phyloP scores from a whole-genome alignment of 176 grass and related monocot species.

The Raddia guianensis region DNA sequence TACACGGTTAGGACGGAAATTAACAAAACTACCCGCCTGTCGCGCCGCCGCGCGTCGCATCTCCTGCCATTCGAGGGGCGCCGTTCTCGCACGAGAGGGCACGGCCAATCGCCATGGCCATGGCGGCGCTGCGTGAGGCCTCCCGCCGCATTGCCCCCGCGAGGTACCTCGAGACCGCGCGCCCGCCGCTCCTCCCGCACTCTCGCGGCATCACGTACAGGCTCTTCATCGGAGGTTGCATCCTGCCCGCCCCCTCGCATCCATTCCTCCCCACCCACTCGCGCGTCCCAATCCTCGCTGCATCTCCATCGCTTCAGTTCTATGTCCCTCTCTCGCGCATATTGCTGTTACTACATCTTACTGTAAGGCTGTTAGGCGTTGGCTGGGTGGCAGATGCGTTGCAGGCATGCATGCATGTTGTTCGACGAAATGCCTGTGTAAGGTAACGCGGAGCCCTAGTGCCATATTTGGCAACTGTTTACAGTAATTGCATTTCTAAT shows the following conservation, averaged over 20 bases:
- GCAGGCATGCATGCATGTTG: not conserved
- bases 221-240: slow-evolving; percentile 50
- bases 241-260: not conserved
- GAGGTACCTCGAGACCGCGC: not conserved
- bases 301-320: not conserved
- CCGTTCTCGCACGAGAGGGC: not conserved
- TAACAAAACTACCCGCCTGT: not conserved
- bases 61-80: not conserved
- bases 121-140: slow-evolving; percentile 37
- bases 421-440: slow-evolving; percentile 37
- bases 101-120: slow-evolving; percentile 39
- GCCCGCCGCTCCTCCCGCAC: slow-evolving; percentile 35
- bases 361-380: not conserved
- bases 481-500: not conserved
- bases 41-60: not conserved
- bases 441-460: not conserved
- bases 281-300: not conserved
- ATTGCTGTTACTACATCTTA: not conserved
- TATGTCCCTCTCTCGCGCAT: not conserved
- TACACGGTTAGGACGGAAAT: not conserved
- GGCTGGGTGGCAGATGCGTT: not conserved
- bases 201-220: slow-evolving; percentile 50
- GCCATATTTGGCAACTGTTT: not conserved
- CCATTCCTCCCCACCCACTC: not conserved
- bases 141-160: slow-evolving; percentile 36